A percentile compares a stretch with the other conserved stretches of the same genome.
Conservation (phyloP, 257 asterid species). For the Solanum ossicruentum region DNA sequence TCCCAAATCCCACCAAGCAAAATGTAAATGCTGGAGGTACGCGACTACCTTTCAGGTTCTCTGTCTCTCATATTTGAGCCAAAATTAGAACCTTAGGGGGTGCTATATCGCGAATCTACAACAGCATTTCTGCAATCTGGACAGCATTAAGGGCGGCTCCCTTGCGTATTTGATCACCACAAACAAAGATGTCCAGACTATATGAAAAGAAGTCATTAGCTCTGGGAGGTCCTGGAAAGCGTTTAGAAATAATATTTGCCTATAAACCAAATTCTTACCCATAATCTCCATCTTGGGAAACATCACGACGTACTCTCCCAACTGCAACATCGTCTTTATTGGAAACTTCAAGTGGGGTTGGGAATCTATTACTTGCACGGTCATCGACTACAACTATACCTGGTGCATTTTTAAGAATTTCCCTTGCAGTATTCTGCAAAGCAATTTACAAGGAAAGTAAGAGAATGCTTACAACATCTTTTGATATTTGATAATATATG, state of each 20-base stretch:
- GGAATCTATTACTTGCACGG: slow-evolving; percentile 66
- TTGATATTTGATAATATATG: neutral
- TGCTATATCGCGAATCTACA: slow-evolving; percentile 12
- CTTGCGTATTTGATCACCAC: slow-evolving; percentile 97
- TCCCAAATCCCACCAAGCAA: neutral
- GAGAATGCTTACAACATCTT: neutral
- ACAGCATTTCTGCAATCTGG: slow-evolving; percentile 78
- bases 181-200: slow-evolving; percentile 85
- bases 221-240: neutral
- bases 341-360: slow-evolving; percentile 84
- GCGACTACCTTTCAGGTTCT: neutral
- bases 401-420: slow-evolving; percentile 63
- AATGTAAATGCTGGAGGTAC: neutral
- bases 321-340: slow-evolving; percentile 87
- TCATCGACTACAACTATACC: slow-evolving; percentile 76
- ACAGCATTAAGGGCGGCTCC: slow-evolving; percentile 93
- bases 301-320: slow-evolving; percentile 84
- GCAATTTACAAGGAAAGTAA: neutral
- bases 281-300: slow-evolving; percentile 73
- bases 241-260: neutral
- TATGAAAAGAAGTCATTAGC: neutral
- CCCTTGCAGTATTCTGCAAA: slow-evolving; percentile 49
- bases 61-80: neutral
- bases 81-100: neutral
- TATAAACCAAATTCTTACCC: slow-evolving; percentile 33